phyloP scores from a whole-genome alignment of 495 filamentous ascomycete genomes.

The Penicillium canariense region DNA sequence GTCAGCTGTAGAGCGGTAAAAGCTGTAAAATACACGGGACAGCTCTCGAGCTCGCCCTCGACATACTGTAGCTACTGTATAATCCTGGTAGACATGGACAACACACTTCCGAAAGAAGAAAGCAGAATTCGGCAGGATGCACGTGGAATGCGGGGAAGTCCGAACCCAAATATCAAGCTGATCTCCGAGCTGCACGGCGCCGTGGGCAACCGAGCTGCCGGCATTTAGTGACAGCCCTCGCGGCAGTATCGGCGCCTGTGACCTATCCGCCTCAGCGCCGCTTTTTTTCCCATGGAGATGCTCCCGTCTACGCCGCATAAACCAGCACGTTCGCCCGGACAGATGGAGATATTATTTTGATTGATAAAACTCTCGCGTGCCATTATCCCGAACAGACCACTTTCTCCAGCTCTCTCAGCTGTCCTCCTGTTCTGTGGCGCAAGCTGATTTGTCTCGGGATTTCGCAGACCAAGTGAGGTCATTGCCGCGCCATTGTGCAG shows the following conservation, averaged over 20 bases:
- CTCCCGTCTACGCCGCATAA: constrained; percentile 44
- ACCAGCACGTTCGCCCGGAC: constrained; percentile 32
- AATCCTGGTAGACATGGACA: background rate
- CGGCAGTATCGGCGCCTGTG: constrained; percentile 5
- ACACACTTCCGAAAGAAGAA: background rate
- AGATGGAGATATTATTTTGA: constrained; percentile 20
- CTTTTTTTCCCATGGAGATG: constrained; percentile 20
- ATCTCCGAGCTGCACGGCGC: background rate
- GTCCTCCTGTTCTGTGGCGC: background rate
- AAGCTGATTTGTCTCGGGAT: constrained; percentile 1
- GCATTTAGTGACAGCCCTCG: constrained; percentile 8
- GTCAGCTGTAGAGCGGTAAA: background rate
- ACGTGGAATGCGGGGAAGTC: background rate
- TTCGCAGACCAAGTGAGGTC: constrained; percentile 9
- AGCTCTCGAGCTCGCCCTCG: background rate
- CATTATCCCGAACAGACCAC: too few species aligned
- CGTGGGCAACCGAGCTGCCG: constrained; percentile 3
- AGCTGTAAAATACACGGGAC: constrained; percentile 3
- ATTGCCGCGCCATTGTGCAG: constrained; percentile 8
- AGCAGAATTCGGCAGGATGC: background rate
- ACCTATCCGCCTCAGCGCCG: constrained; percentile 8
- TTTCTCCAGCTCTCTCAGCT: background rate
- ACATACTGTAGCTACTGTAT: too few species aligned
- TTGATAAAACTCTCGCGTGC: background rate
- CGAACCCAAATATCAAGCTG: background rate